These are phyloP conservation scores for Serendipita sp. DNA, from an alignment of 1,284 basidiomycete species.

Conservation along the genomic window DNA sequence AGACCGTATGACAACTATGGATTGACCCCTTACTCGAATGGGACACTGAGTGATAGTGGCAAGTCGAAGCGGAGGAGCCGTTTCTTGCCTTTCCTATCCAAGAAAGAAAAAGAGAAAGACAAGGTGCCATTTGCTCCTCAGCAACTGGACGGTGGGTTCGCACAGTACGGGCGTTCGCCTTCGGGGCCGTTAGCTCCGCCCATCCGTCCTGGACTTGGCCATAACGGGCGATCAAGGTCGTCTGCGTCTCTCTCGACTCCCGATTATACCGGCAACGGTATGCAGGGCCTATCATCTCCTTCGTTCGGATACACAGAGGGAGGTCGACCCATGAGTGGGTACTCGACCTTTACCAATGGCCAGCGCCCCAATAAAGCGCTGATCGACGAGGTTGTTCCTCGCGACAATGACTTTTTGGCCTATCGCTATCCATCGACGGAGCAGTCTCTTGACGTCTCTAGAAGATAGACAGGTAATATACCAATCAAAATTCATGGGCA, in stretches of 20 bases:
- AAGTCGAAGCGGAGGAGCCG: conserved; percentile 6
- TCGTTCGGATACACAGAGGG: conserved; percentile 10
- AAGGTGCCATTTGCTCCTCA: neutral
- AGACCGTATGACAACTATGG: conserved; percentile 17
- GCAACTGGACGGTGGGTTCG: conserved; percentile 5
- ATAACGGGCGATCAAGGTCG: neutral
- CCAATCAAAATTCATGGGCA: neutral
- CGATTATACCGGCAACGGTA: neutral
- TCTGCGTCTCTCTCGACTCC: conserved; percentile 1
- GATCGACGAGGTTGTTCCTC: conserved; percentile 54
- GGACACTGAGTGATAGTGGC: neutral
- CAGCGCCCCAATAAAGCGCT: conserved; percentile 52
- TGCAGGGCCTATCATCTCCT: conserved; percentile 4
- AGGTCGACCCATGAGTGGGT: conserved; percentile 13
- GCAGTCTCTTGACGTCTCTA: conserved; percentile 23
- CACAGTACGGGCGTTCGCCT: conserved; percentile 7
- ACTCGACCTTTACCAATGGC: conserved; percentile 20
- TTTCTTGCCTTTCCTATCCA: conserved; percentile 3
- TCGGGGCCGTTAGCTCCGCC: conserved; percentile 51
- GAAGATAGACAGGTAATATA: neutral
- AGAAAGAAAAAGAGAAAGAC: conserved; percentile 4
- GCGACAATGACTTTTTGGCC: conserved; percentile 65
- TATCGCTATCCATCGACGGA: conserved; percentile 70
- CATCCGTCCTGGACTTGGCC: conserved; percentile 19
- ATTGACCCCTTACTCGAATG: conserved; percentile 26